Base-by-base conservation (phyloP, 139 green algal genomes). In the Dunaliella primolecta region DNA sequence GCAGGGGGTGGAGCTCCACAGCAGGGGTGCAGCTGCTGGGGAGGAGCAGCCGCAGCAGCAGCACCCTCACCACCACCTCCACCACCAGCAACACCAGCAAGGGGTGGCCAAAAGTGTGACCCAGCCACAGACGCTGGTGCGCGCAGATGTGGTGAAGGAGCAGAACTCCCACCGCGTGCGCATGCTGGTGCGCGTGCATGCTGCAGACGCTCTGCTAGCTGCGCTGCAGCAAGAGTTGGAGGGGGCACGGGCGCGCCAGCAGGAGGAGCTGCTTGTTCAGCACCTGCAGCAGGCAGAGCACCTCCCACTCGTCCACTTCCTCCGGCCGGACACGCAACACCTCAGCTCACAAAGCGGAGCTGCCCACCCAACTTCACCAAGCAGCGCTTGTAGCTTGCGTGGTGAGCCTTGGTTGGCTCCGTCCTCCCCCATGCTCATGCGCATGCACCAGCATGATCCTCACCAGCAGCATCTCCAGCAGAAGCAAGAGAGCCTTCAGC, bases 131-230 rank as follows among this genome's bases (percentile, higher is more conserved):
- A 29, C 30, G 78, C 27, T 75, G 36, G 78, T 75, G 25, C 36
- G 37, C 3, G 25, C 37, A 21, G 78, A 83, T 36, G 38, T 75
- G 29, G 29, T 23, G 29, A 46, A 36, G 2, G 78, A 83, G 29
- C 78, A 83, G 78, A 83, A 83, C 38, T 30, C 78, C 25, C 78
- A 83, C 38, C 78, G 78, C 2, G 78, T 83, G 78, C 78, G 78
- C 3, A 38, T 83, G 37, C 37, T 83, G 37, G 78, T 83, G 37
- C 78, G 78, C 25, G 7, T 3, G 31, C 29, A 74, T 3, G 78
- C 33, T 29, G 27, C n/a, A 25, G 78, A 75, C 3, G 36, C 37
- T 24, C 70, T 83, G 3, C 2, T 74, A 1, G 37, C 78, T 15
- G 37, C 27, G 27, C 78, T 83, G 37, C 37, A 75, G 2, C 25